Base-by-base conservation (phyloP, 2,329 filamentous ascomycete species). In the Hypoxylon sp. region DNA sequence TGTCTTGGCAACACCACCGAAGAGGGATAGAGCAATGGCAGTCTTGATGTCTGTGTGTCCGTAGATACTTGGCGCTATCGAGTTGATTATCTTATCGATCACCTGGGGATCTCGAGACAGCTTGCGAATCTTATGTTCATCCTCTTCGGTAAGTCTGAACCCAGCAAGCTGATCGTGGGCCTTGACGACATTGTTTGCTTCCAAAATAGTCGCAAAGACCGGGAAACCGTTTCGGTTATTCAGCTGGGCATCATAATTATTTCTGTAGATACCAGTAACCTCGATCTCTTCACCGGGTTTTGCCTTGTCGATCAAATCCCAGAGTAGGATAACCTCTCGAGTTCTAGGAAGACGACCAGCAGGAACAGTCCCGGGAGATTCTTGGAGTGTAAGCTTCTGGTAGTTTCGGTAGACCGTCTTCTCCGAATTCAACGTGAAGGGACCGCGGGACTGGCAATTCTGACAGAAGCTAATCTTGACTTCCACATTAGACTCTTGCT, bases 171-270 rank as follows among this genome's bases (percentile, higher is more conserved):
- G 94, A 76, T 99, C 95, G 75, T 99, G 95, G 0, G 94, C 90
- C 79, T 99, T 99, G 79, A 98, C 90, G 4, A 98, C 89, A 70
- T 99, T 94, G 79, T 99, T 99, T 24, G 96, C 96, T 78, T 99
- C 95, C 4, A 99, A 86, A 62, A 99, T 95, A 0, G 95, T 99
- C 4, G 95, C 94, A 78, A 99, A 99, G 34, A 99, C 95, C 0
- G 95, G 95, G 80, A 99, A 98, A 4, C 95, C 95, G 75, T 98
- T 99, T 74, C 95, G 94, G 81, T 97, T 98, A 81, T 99, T 99
- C 56, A 99, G 86, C 71, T 97, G 93, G 3, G 95, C 94, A 76
- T 98, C 94, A 74, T 97, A 99, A 80, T 96, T 98, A 83, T 99
- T 99, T 72, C 93, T 90, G 80, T 99, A 99, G 71, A 97, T 92